Percentiles rank a stretch among this genome's conserved stretches.
These are phyloP conservation scores for Helotiales sp. DNA, from an alignment of 2,329 filamentous ascomycete genomes.

Conservation along the genomic window DNA sequence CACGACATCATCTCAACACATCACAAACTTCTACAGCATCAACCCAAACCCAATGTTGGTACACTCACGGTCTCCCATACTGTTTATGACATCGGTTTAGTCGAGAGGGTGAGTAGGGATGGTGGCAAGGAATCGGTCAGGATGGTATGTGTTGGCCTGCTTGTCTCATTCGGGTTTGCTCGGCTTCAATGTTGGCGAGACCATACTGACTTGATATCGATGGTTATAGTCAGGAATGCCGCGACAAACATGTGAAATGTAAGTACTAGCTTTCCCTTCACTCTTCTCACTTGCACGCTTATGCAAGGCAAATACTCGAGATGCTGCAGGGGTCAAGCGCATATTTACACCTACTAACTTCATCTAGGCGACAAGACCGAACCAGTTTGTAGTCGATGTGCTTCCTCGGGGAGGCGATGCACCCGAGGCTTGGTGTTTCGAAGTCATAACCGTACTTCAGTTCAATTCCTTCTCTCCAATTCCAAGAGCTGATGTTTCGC, in stretches of 20 bases:
- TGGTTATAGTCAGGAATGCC: constrained; percentile 28
- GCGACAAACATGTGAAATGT: constrained; percentile 32
- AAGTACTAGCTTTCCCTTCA: not conserved
- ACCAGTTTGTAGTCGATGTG: constrained; percentile 34
- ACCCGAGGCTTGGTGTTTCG: constrained; percentile 29
- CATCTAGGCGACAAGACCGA: constrained; percentile 30
- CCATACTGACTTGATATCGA: constrained; percentile 1
- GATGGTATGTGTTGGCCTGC: not conserved
- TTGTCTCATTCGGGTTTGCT: not conserved
- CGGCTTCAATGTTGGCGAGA: not conserved
- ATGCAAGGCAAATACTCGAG: not conserved
- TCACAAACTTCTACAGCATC: not conserved
- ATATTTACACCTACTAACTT: not conserved
- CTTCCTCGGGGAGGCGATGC: constrained; percentile 23
- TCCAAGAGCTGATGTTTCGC: not conserved
- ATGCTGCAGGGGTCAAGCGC: not conserved
- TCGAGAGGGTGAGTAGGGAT: not conserved
- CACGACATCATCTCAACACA: not conserved
- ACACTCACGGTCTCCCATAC: not conserved
- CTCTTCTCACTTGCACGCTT: not conserved
- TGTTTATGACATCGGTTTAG: not conserved
- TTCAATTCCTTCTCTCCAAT: not conserved
- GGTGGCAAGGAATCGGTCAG: constrained; percentile 1
- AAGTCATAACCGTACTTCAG: constrained; percentile 26
- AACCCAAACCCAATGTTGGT: not conserved